Base-by-base conservation (phyloP, 768 basidiomycete genomes). In the Pleurotus platypus region DNA sequence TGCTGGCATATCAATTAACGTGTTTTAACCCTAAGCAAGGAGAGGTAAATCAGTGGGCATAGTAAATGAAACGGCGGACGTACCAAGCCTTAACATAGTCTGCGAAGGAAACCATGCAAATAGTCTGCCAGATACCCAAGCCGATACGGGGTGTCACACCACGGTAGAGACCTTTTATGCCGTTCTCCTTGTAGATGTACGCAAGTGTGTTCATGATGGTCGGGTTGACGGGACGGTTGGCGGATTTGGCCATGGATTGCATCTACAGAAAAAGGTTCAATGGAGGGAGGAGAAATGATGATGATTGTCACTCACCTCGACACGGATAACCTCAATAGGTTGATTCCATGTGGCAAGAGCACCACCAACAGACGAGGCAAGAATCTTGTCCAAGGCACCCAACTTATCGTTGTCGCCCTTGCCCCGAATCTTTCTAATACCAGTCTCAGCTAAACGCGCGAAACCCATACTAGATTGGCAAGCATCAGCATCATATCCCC, bases 321-420 rank as follows among this genome's bases (percentile, higher is more conserved):
- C 94, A 57, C 96, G 92, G 62, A 98, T 82, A 63, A 98, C 96
- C 74, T 98, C 95, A 59, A 98, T 97, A 40, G 94, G 96, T 69
- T 98, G 97, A 72, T 99, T 99, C 97, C 97, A 99, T 53, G 94
- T 97, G 11, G 93, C 96, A 60, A 98, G 75, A 45, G 97, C 95
- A 72, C 97, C 95, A 66, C 92, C 96, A 55, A 98, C 80, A 1
- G 89, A 84, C 15, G 94, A 95, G 6, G 94, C 80, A 35, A 89
- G 56, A 64, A 98, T 93, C 75, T 95, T 98, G 70, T 99, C 97
- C 16, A 83, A 12, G 5, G 91, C 84, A 58, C 84, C 77, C 45
- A 92, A 77, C 61, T 78, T 84, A 12, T 96, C 91, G 37, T 77
- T 77, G 59, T 94, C 91, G 46, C 79, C 73, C 69, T 92, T 89